These are phyloP conservation scores for Gilbertella persicaria DNA, from an alignment of 371 early-diverging fungal species.

Conservation along the genomic window DNA sequence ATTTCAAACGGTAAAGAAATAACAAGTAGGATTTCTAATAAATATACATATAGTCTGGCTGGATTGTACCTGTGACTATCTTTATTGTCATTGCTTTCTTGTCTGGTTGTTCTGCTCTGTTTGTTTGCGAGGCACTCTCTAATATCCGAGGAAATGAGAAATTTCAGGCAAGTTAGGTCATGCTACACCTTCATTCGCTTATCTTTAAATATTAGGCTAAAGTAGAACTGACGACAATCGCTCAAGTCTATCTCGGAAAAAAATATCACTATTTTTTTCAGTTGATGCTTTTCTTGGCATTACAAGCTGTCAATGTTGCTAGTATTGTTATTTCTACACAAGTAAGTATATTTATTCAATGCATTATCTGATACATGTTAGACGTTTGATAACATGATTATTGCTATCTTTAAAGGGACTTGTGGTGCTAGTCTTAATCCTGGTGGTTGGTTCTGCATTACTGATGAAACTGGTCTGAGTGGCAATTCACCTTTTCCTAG, in stretches of 20 bases:
- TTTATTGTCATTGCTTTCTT: slow-evolving; percentile 48
- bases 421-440: slow-evolving; percentile 43
- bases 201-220: slow-evolving; percentile 28
- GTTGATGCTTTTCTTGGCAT: slow-evolving; percentile 51
- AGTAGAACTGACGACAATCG: slow-evolving; percentile 61
- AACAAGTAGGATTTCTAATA: not conserved
- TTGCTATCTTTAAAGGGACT: slow-evolving; percentile 44
- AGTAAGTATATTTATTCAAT: no score
- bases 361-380: no score
- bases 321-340: slow-evolving; percentile 66
- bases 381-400: slow-evolving; percentile 47
- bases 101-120: slow-evolving; percentile 59
- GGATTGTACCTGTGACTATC: slow-evolving; percentile 46
- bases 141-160: slow-evolving; percentile 76
- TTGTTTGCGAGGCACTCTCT: slow-evolving; percentile 80
- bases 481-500: slow-evolving; percentile 49
- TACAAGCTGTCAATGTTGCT: slow-evolving; percentile 63
- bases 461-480: slow-evolving; percentile 1
- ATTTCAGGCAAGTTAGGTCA: slow-evolving; percentile 45
- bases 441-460: slow-evolving; percentile 46
- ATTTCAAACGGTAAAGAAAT: slow-evolving; percentile 39
- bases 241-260: slow-evolving; percentile 56
- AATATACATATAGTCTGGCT: slow-evolving; percentile 38
- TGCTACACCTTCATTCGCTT: slow-evolving; percentile 2
- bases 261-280: slow-evolving; percentile 58